Percentiles rank a stretch among this genome's conserved stretches.
These are phyloP conservation scores for Colletotrichum sp. DNA, from an alignment of 2,329 filamentous ascomycete species.

Conservation along the genomic window DNA sequence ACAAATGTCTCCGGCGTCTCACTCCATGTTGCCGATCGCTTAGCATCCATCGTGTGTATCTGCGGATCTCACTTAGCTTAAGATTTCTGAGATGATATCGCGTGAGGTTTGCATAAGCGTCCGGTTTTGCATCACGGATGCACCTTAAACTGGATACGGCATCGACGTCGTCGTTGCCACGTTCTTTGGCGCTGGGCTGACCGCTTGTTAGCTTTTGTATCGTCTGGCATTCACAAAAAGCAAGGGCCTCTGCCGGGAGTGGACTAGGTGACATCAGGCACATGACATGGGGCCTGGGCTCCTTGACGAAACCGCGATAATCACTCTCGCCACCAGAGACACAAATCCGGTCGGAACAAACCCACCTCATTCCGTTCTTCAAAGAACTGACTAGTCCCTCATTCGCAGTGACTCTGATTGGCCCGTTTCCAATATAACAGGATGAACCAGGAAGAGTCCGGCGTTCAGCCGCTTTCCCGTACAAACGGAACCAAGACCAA, in stretches of 20 bases:
- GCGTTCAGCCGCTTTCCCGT: neutral
- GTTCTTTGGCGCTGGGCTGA: neutral
- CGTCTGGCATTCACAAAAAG: neutral
- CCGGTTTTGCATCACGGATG: neutral
- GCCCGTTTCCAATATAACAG: neutral
- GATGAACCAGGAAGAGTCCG: neutral
- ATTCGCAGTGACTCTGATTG: neutral
- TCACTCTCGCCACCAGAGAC: neutral
- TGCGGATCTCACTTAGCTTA: neutral
- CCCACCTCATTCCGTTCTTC: neutral
- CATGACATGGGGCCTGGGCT: neutral
- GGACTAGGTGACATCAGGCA: neutral
- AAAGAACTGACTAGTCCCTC: neutral
- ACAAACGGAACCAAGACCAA: neutral
- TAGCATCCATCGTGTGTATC: neutral
- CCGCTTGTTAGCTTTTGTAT: neutral
- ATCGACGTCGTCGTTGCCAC: neutral
- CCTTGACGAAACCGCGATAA: neutral
- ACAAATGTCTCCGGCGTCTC: neutral
- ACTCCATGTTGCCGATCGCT: neutral
- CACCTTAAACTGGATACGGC: neutral
- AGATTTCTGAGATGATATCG: neutral
- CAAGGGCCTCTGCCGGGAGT: neutral
- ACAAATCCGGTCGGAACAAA: neutral
- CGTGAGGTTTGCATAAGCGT: neutral